These are phyloP conservation scores for Trypanosoma theileri DNA, from an alignment of 208 protist species.

Conservation along the genomic window DNA sequence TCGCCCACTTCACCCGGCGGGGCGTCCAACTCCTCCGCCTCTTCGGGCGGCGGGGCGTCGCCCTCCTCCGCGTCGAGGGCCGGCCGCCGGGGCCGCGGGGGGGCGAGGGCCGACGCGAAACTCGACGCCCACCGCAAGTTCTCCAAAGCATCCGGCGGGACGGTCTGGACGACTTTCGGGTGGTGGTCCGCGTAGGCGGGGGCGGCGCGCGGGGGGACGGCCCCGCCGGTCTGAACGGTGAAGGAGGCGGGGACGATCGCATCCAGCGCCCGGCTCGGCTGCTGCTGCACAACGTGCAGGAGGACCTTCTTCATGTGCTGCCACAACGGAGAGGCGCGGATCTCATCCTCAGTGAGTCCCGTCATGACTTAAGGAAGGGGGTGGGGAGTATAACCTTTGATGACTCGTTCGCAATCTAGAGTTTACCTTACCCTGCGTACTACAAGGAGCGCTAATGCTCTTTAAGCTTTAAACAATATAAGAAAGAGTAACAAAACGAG, in stretches of 20 bases:
- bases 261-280: conserved; percentile 65
- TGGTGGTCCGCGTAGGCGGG: conserved; percentile 65
- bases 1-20: conserved; percentile 75
- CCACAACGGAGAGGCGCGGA: conserved; percentile 80
- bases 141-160: conserved; percentile 58
- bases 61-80: conserved; percentile 73
- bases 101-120: conserved; percentile 68
- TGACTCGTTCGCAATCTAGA: neutral
- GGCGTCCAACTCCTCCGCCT: conserved; percentile 48
- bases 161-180: conserved; percentile 52
- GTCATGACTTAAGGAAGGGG: conserved; percentile 33
- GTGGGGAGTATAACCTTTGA: neutral
- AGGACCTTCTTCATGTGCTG: conserved; percentile 84
- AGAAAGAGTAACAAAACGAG: no score
- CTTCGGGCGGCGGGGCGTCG: conserved; percentile 40
- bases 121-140: conserved; percentile 75
- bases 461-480: no score
- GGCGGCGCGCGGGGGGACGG: conserved; percentile 57
- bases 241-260: conserved; percentile 69
- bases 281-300: conserved; percentile 70
- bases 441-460: no score
- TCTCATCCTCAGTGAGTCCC: conserved; percentile 53
- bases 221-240: conserved; percentile 60
- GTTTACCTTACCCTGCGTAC: no score
- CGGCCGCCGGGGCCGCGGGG: conserved; percentile 58